Conservation (phyloP, 2,329 filamentous ascomycete species). For the Epichloe gansuensis region DNA sequence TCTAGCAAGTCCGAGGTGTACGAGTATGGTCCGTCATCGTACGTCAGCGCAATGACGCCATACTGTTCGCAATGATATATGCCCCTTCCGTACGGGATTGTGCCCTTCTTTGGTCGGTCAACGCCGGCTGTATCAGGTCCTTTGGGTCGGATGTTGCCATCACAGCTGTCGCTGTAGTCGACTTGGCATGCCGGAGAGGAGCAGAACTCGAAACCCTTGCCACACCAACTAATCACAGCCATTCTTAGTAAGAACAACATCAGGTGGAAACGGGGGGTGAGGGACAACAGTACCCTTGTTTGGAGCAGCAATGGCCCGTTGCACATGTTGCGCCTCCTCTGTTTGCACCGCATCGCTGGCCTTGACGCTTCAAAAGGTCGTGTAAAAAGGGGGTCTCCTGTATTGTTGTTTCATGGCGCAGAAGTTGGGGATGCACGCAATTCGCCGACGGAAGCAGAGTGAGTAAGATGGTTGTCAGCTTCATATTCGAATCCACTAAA, state of each 20-base stretch:
- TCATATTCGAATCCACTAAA: neutral
- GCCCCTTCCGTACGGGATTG: constrained; percentile 40
- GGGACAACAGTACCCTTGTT: constrained; percentile 22
- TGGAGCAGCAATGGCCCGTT: constrained; percentile 27
- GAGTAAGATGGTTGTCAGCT: neutral
- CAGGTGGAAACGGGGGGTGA: neutral
- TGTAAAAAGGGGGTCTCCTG: neutral
- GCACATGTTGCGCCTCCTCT: constrained; percentile 15
- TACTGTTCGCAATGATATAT: constrained; percentile 28
- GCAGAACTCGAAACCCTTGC: constrained; percentile 42
- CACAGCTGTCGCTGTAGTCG: constrained; percentile 46
- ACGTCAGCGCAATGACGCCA: constrained; percentile 29
- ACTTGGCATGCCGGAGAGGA: constrained; percentile 49
- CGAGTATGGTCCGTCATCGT: constrained; percentile 31
- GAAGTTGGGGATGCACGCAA: neutral
- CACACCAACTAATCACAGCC: constrained; percentile 36
- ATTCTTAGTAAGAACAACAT: neutral
- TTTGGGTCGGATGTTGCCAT: constrained; percentile 38
- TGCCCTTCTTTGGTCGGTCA: constrained; percentile 38
- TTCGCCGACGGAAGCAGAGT: neutral
- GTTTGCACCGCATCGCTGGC: neutral
- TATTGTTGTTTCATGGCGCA: neutral
- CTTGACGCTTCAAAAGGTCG: neutral
- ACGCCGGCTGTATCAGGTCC: constrained; percentile 43
- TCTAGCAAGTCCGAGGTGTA: constrained; percentile 30